Base-by-base conservation (phyloP, 805 yeast genomes). In the Zygotorulaspora sp. region DNA sequence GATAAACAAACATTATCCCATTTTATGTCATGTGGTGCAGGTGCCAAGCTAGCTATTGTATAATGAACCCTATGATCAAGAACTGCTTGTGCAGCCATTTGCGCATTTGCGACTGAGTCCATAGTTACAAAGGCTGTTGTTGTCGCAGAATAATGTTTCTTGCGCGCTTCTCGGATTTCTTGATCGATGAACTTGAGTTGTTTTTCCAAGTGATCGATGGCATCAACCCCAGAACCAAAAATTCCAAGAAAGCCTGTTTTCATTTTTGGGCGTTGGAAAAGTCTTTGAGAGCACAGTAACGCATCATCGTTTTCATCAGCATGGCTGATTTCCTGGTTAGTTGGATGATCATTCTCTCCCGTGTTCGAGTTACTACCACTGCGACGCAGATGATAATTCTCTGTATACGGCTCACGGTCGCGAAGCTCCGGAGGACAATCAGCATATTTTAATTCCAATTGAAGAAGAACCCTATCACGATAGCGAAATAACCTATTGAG, bases 61-160 rank as follows among this genome's bases (percentile, higher is more conserved):
- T 79, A 84, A 55, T 84, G 81, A 6, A 92, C 87, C 40, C 84
- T 74, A 0, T 97, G 97, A 56, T 89, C 96, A 41, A 92, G 61
- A 0, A 90, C 89, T 0, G 97, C 92, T 59, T 92, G 98, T 0
- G 97, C 96, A 19, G 92, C 81, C 85, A 88, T 82, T 59, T 90
- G 98, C 2, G 97, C 97, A 48, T 88, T 80, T 0, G 96, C 95
- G 3, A 88, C 97, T 0, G 92, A 75, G 47, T 85, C 90, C 96
- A 90, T 84, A 0, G 97, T 92, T 6, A 90, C 78, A 61, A 90
- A 90, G 0, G 97, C 97, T 2, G 90, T 82, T 19, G 94, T 87
- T 0, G 95, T 85, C 0, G 96, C 82, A 0, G 85, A 77, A 53
- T 79, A 85, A 45, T 82, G 83, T 35, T 79, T 70, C 20, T 64